phyloP scores from a whole-genome alignment of 441 rosid species.

The Gossypium schwendimanii region DNA sequence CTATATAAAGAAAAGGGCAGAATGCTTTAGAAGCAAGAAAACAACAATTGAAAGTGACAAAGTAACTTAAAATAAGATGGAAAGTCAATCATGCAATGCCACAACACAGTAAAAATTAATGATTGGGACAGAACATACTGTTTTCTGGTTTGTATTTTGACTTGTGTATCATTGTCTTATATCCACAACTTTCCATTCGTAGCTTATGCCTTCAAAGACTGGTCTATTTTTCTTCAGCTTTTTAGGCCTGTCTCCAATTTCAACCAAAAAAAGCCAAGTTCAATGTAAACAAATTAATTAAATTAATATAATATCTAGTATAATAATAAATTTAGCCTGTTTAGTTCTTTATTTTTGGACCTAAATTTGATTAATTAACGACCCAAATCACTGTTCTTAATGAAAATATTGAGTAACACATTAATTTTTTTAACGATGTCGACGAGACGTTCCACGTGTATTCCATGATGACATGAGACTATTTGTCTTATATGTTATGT shows the following conservation, averaged over 20 bases:
- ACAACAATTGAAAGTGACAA: background rate
- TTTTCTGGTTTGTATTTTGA: background rate
- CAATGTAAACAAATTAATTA: too few species aligned
- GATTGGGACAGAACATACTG: background rate
- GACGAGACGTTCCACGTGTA: too few species aligned
- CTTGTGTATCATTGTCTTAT: background rate
- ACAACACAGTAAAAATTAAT: background rate
- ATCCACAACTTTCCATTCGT: background rate
- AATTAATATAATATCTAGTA: too few species aligned
- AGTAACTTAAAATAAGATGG: background rate
- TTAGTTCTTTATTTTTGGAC: too few species aligned
- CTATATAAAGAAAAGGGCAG: background rate
- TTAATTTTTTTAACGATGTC: too few species aligned
- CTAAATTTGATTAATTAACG: too few species aligned
- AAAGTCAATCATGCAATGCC: background rate
- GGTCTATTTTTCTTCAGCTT: background rate
- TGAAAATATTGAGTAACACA: too few species aligned
- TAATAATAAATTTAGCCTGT: too few species aligned
- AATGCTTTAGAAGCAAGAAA: background rate
- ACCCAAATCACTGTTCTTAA: too few species aligned
- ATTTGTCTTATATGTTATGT: too few species aligned
- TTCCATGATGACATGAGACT: too few species aligned
- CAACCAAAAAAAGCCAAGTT: too few species aligned
- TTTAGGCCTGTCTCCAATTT: background rate
- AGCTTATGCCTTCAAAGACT: background rate